Evolutionary conservation across 192 early-diverging fungal genomes (phyloP).

Genomic region (Cladochytrium replicatum): DNA sequence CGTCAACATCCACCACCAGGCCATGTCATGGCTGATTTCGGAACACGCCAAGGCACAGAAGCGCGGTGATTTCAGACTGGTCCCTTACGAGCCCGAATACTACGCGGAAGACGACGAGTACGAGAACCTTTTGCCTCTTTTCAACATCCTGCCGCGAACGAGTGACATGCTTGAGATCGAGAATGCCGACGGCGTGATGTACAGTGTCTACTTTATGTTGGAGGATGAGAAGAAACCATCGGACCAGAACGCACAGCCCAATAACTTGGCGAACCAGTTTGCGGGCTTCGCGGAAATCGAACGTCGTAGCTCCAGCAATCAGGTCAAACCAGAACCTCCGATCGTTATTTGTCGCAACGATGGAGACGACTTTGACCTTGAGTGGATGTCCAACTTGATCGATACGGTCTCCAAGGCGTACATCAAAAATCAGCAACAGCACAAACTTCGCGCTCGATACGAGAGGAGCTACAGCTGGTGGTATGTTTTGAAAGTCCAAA

Average conservation of each 20-base stretch:
- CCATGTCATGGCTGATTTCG: slow-evolving; percentile 24
- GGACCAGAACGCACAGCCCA: slow-evolving; percentile 1
- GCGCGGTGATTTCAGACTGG: slow-evolving; percentile 23
- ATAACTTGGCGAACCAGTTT: slow-evolving; percentile 2
- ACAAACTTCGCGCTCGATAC: slow-evolving; percentile 21
- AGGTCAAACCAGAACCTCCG: slow-evolving; percentile 24
- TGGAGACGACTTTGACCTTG: slow-evolving; percentile 11
- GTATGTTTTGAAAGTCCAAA: too few species aligned
- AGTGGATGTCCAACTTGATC: slow-evolving; percentile 22
- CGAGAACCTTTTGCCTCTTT: slow-evolving; percentile 14
- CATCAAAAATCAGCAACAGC: slow-evolving; percentile 13
- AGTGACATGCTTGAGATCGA: slow-evolving; percentile 20
- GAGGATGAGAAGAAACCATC: not conserved
- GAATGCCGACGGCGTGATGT: slow-evolving; percentile 14
- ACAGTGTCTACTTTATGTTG: slow-evolving; percentile 20
- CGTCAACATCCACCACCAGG: slow-evolving; percentile 17
- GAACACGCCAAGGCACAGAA: slow-evolving; percentile 11
- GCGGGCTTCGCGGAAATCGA: slow-evolving; percentile 6
- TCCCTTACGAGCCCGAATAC: slow-evolving; percentile 15
- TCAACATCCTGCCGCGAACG: slow-evolving; percentile 27
- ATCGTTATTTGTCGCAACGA: slow-evolving; percentile 20
- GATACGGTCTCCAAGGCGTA: slow-evolving; percentile 19
- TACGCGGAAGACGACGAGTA: slow-evolving; percentile 8
- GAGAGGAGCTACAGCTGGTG: slow-evolving; percentile 23
- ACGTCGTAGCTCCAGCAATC: too few species aligned